Evolutionary conservation across 192 early-diverging fungal species (phyloP).

Genomic region (Linnemannia hyalina): DNA sequence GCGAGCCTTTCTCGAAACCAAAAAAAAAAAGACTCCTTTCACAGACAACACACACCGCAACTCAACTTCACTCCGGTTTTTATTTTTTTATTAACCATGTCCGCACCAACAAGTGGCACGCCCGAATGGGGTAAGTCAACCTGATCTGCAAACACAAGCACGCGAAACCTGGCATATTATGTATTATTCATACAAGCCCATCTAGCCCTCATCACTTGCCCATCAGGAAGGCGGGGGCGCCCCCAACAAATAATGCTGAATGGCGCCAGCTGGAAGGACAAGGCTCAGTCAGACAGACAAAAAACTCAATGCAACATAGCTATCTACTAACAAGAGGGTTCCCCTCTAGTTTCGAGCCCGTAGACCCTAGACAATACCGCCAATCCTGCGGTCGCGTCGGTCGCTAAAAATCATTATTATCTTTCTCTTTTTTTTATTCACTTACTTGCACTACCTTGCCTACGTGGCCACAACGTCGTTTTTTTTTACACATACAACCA

Average conservation of each 20-base stretch:
- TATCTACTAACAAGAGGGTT: background rate
- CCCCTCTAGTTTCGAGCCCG: background rate
- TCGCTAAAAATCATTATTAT: background rate
- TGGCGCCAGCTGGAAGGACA: background rate
- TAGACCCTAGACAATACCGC: conserved; percentile 3
- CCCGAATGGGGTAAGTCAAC: conserved; percentile 38
- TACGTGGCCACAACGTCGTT: background rate
- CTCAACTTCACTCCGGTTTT: background rate
- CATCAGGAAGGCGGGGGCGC: background rate
- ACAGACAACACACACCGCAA: background rate
- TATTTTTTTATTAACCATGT: conserved; percentile 19
- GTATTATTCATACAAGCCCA: background rate
- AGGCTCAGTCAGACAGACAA: background rate
- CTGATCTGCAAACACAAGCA: background rate
- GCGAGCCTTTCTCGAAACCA: background rate
- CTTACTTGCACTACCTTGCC: background rate
- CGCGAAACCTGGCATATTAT: background rate
- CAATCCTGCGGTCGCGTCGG: background rate
- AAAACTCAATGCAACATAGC: background rate
- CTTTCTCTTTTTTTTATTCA: background rate
- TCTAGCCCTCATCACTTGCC: background rate
- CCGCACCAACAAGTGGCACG: conserved; percentile 25
- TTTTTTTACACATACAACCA: background rate
- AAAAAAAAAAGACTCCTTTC: background rate
- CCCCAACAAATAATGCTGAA: background rate